Base-by-base conservation (phyloP, 768 basidiomycete genomes). In the Naganishia randhawae region DNA sequence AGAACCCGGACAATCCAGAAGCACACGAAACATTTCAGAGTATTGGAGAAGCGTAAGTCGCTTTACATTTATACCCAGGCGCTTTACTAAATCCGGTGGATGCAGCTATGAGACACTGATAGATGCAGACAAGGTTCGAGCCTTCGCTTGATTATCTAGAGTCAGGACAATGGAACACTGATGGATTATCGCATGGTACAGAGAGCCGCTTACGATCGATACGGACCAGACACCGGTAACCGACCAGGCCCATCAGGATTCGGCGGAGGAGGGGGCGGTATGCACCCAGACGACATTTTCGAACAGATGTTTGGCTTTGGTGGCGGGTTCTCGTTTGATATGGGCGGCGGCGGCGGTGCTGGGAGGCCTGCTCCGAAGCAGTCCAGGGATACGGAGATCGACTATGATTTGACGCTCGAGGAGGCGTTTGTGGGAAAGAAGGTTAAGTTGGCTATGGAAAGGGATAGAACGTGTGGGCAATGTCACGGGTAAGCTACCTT, bases 1-100 rank as follows among this genome's bases (percentile, higher is more conserved):
- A 94, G 88, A 95, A 95, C 75, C 89, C 89, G 52, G 90, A 93
- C 80, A 87, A 94, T 75, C 91, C 92, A 37, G 82, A 86, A 73
- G 92, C 92, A 22, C 63, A 64, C 22, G 63, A 64, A 37, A 64
- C 42, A 9, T 64, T 64, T 33, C 63, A 64, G 25, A 51, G 48
- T 19, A 64, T 64, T 3, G 42, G 45, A 48, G 63, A 64, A 29
- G 63, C 63, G 45, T 64, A 39, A 61, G 57, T 61, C 57, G 22
- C n/a, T 48, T 22, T 48, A n/a, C 25, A 48, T 22, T 6, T 22
- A n/a, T 11, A 6, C 14, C 8, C 9, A 42, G 14, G 27, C 31
- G 9, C 35, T 32, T n/a, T 32, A 29, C 11, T 52, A 52, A 31
- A 32, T n/a, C 11, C 29, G 1, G 27, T 14, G 8, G 16, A 32